Conservation (phyloP, 768 basidiomycete species). For the Boletus subcaerulescens region DNA sequence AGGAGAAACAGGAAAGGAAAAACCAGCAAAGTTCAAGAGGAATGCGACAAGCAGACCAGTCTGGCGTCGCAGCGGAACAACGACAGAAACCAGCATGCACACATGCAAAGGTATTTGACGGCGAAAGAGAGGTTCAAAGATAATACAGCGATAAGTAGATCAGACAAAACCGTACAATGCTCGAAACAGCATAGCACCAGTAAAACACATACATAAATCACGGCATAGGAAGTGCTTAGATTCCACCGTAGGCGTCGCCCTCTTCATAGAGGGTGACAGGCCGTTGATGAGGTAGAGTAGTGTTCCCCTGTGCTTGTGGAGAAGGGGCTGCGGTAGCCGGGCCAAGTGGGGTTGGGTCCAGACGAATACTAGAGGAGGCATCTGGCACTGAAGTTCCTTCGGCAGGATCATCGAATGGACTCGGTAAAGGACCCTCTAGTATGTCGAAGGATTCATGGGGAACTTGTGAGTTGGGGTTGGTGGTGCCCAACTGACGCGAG, state of each 20-base stretch:
- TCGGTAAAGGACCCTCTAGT: slow-evolving; percentile 25
- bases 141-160: slow-evolving; percentile 26
- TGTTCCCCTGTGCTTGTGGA: slow-evolving; percentile 8
- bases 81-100: slow-evolving; percentile 24
- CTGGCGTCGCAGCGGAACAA: slow-evolving; percentile 23
- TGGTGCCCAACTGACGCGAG: slow-evolving; percentile 48
- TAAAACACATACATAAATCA: slow-evolving; percentile 3
- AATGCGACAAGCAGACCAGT: slow-evolving; percentile 27
- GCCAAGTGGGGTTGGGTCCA: slow-evolving; percentile 18
- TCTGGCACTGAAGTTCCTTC: slow-evolving; percentile 4
- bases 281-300: slow-evolving; percentile 31
- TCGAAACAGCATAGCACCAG: slow-evolving; percentile 8
- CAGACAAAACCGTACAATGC: slow-evolving; percentile 19
- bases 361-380: slow-evolving; percentile 31
- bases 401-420: slow-evolving; percentile 27
- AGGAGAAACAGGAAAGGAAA: not conserved
- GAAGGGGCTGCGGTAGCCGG: slow-evolving; percentile 7
- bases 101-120: not conserved
- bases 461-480: slow-evolving; percentile 21
- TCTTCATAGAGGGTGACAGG: slow-evolving; percentile 54
- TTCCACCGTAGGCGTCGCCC: slow-evolving; percentile 68
- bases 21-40: not conserved
- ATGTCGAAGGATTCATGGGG: slow-evolving; percentile 14
- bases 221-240: slow-evolving; percentile 36
- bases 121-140: slow-evolving; percentile 9